Evolutionary conservation across 1,139 yeast species (phyloP).

Genomic region (Yamadazyma diddensiae): DNA sequence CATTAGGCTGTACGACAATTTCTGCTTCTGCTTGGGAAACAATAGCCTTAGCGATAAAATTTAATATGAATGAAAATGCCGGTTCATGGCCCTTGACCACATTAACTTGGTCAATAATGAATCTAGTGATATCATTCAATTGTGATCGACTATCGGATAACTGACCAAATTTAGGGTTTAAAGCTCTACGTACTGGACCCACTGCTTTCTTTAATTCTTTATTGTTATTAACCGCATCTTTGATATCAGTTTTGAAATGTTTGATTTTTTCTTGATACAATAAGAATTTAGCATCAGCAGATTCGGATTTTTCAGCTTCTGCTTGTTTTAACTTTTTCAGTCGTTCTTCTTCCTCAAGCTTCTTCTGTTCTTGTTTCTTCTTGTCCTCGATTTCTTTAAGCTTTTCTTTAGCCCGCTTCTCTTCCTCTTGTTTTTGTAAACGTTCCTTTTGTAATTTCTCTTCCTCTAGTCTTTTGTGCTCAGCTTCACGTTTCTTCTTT

Average conservation of each 20-base stretch:
- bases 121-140: constrained; percentile 48
- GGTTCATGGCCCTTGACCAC: constrained; percentile 43
- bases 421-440: constrained; percentile 4
- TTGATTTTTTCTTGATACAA: constrained; percentile 54
- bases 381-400: constrained; percentile 9
- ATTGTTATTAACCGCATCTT: constrained; percentile 42
- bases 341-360: constrained; percentile 13
- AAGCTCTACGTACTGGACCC: constrained; percentile 56
- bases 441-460: constrained; percentile 8
- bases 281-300: constrained; percentile 39
- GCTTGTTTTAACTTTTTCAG: constrained; percentile 12
- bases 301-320: constrained; percentile 8
- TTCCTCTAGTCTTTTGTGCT: constrained; percentile 8
- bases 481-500: constrained; percentile 3
- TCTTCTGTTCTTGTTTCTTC: constrained; percentile 7
- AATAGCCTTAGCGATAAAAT: constrained; percentile 78
- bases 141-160: constrained; percentile 70
- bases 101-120: constrained; percentile 47
- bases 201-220: constrained; percentile 42
- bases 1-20: constrained; percentile 72
- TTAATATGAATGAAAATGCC: constrained; percentile 70
- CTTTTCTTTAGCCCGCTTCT: constrained; percentile 4
- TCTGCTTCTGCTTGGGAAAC: constrained; percentile 94
- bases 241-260: constrained; percentile 59
- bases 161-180: constrained; percentile 91